Conservation (phyloP, 2,329 filamentous ascomycete genomes). For the Graphium sp. region DNA sequence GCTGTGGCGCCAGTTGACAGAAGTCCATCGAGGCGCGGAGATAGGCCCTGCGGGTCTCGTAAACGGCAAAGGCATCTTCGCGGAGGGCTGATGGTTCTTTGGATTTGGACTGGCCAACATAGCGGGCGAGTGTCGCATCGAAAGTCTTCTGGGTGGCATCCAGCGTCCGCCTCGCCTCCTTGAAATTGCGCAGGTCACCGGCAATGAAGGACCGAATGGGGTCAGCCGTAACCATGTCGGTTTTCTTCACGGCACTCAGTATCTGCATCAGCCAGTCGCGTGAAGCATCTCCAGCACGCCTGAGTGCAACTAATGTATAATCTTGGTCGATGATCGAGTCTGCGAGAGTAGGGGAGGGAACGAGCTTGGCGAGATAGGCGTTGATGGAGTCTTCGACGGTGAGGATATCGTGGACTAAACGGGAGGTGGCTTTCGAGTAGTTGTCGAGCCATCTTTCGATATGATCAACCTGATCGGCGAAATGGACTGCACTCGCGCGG, state of each 20-base stretch:
- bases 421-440: constrained; percentile 34
- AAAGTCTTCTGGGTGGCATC: constrained; percentile 73
- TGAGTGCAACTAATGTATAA: constrained; percentile 78
- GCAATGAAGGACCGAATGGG: constrained; percentile 66
- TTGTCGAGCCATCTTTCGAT: constrained; percentile 81
- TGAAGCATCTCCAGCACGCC: constrained; percentile 68
- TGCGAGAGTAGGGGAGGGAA: constrained; percentile 56
- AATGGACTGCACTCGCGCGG: constrained; percentile 71
- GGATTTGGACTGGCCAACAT: constrained; percentile 71
- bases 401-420: constrained; percentile 43
- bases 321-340: constrained; percentile 88
- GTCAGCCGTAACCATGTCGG: constrained; percentile 63
- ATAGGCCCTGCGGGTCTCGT: constrained; percentile 82
- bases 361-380: constrained; percentile 56
- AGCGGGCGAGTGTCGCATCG: constrained; percentile 66
- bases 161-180: constrained; percentile 60
- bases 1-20: constrained; percentile 70
- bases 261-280: constrained; percentile 76
- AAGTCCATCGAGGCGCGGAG: constrained; percentile 89
- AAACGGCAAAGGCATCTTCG: constrained; percentile 90
- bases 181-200: constrained; percentile 70
- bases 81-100: constrained; percentile 84
- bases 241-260: constrained; percentile 55
- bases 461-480: constrained; percentile 77
- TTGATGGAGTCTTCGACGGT: constrained; percentile 68